Evolutionary conservation across 495 filamentous ascomycete species (phyloP).

Genomic region (Aspergillus sparsus): DNA sequence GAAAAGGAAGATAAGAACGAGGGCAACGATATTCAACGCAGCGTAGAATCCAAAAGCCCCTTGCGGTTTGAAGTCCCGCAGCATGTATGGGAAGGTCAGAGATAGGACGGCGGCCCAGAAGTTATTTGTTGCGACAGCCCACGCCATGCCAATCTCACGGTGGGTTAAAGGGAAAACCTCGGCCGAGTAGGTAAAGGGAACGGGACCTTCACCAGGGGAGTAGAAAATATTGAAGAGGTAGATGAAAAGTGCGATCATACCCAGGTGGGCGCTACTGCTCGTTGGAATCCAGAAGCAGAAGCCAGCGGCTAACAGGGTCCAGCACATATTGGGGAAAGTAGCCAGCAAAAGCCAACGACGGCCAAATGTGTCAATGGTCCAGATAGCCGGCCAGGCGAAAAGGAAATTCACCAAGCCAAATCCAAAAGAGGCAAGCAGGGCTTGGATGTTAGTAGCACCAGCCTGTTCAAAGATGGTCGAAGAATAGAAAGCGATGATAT

Average conservation of each 20-base stretch:
- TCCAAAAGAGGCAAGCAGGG: slow-evolving; percentile 68
- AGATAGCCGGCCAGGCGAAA: slow-evolving; percentile 67
- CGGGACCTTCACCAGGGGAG: slow-evolving; percentile 50
- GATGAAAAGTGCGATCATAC: slow-evolving; percentile 26
- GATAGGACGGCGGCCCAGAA: slow-evolving; percentile 49
- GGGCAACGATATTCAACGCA: slow-evolving; percentile 51
- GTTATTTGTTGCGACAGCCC: slow-evolving; percentile 50
- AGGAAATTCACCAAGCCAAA: slow-evolving; percentile 69
- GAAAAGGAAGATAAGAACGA: slow-evolving; percentile 51
- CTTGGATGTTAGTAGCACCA: slow-evolving; percentile 53
- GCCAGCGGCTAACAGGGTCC: slow-evolving; percentile 69
- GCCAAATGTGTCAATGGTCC: slow-evolving; percentile 76
- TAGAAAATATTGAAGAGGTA: slow-evolving; percentile 49
- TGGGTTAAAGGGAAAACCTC: slow-evolving; percentile 53
- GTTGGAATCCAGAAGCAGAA: slow-evolving; percentile 48
- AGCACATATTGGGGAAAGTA: slow-evolving; percentile 78
- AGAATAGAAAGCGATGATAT: slow-evolving; percentile 78
- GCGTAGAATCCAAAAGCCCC: slow-evolving; percentile 57
- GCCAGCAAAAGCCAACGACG: slow-evolving; percentile 59
- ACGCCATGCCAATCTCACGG: slow-evolving; percentile 49
- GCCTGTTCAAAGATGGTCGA: slow-evolving; percentile 67
- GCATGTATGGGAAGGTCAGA: slow-evolving; percentile 54
- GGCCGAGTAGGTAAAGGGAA: slow-evolving; percentile 54
- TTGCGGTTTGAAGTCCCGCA: slow-evolving; percentile 46
- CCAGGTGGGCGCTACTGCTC: neutral